Percentiles rank a stretch among this genome's conserved stretches.
These are phyloP conservation scores for Butyriboletus loyo DNA, from an alignment of 768 basidiomycete genomes.

Conservation along the genomic window DNA sequence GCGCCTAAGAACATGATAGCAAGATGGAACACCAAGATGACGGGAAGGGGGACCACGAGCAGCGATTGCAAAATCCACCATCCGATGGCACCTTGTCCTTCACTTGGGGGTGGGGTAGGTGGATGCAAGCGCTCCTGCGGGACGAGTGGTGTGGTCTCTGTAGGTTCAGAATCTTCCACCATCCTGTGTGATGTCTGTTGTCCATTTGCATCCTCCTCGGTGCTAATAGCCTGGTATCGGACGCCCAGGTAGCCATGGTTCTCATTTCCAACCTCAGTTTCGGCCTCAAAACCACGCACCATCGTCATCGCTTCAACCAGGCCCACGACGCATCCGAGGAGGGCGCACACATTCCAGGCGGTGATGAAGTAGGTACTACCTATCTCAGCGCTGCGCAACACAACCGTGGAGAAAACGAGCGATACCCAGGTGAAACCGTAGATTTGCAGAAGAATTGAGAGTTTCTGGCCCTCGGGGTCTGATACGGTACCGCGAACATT, in stretches of 20 bases:
- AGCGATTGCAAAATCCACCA: constrained; percentile 64
- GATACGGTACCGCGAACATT: constrained; percentile 20
- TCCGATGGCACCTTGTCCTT: constrained; percentile 26
- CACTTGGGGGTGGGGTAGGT: neutral
- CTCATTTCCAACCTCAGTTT: constrained; percentile 1
- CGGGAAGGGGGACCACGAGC: constrained; percentile 50
- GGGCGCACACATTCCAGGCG: constrained; percentile 48
- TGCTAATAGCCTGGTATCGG: constrained; percentile 27
- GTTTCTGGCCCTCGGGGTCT: constrained; percentile 45
- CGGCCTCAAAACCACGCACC: constrained; percentile 11
- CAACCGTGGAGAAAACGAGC: constrained; percentile 49
- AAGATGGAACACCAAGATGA: constrained; percentile 52
- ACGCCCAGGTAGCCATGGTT: constrained; percentile 10
- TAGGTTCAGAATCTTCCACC: constrained; percentile 41
- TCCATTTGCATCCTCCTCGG: constrained; percentile 17
- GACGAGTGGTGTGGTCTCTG: constrained; percentile 59
- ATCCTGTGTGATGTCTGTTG: constrained; percentile 17
- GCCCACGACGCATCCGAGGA: constrained; percentile 39
- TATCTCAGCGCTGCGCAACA: constrained; percentile 40
- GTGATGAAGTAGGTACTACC: constrained; percentile 58
- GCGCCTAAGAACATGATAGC: constrained; percentile 44
- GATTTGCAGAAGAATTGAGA: constrained; percentile 48
- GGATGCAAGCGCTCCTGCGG: constrained; percentile 25
- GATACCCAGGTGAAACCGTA: constrained; percentile 60
- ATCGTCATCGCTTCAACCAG: constrained; percentile 35